Base-by-base conservation (phyloP, 331 rosid species). In the Quercus tomentella region DNA sequence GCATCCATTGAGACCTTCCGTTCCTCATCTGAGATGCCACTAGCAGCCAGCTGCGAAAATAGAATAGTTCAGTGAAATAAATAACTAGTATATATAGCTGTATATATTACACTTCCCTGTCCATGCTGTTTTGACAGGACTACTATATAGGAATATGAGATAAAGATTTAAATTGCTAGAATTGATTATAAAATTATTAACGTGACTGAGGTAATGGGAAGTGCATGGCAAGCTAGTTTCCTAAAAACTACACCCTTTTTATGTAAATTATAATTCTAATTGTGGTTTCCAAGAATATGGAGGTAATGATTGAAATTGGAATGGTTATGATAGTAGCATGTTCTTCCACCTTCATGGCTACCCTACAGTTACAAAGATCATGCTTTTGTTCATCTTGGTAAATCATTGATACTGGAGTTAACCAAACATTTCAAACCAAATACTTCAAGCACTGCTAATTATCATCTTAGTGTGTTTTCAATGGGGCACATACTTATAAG, bases 21-120 rank as follows among this genome's bases (percentile, higher is more conserved):
- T 87, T 96, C 89, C 54, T 88, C 98, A 28, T 96, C 92, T 12
- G 99, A 75, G 77, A 86, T 82, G 80, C 83, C 97, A 70, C 97
- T 88, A 37, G 88, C 82, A 11, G 97, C 85, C 21, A 96, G 90
- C 99, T 96, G 97, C 81, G 62, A 26, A 86, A 79, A 76, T 72
- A 35, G 49, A 75, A 63, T 62, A 74, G 28, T 57, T 18, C 21
- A 7, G 73, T 56, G 57, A 77, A 73, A 74, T 52, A 21, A 79
- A 37, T 82, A 60, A 63, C 12, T 41, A 82, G 82, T 12, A 49
- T 14, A 12, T 49, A 3, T 15, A 22, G 6, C 56, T 8, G 30
- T 7, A 43, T 37, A 21, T 2, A 10, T 4, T 21, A 63, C 20
- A 28, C 2, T 15, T 0, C 7, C 25, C 20, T 11, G 7, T 63